phyloP scores from a whole-genome alignment of 2,329 filamentous ascomycete species.

The Ophiostoma angusticollis region DNA sequence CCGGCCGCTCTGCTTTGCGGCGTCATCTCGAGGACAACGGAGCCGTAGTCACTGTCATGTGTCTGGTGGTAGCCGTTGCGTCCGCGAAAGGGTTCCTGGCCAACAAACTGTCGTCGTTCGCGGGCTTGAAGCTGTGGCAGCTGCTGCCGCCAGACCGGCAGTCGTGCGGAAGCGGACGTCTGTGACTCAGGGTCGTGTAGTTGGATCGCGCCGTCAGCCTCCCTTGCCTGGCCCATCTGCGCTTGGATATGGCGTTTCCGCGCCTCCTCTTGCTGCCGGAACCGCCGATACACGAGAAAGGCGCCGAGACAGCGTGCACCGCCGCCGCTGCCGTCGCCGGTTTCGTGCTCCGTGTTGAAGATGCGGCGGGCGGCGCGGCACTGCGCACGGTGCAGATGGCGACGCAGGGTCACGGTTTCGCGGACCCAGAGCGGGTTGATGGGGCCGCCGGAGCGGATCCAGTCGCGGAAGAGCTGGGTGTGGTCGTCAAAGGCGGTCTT shows the following conservation, averaged over 20 bases:
- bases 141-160: conserved; percentile 16
- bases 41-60: background rate
- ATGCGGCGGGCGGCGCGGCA: conserved; percentile 45
- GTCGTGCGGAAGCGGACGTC: background rate
- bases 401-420: conserved; percentile 36
- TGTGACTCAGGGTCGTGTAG: background rate
- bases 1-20: background rate
- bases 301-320: conserved; percentile 42
- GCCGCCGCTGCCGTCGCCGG: conserved; percentile 14
- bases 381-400: conserved; percentile 43
- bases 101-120: conserved; percentile 4
- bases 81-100: conserved; percentile 11
- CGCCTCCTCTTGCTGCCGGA: conserved; percentile 28
- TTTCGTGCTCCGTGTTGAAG: conserved; percentile 36
- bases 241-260: conserved; percentile 1
- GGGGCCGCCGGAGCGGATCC: conserved; percentile 40
- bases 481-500: conserved; percentile 34
- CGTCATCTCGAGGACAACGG: conserved; percentile 10
- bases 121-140: conserved; percentile 12
- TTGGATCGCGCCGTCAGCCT: background rate
- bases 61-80: conserved; percentile 5
- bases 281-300: conserved; percentile 38
- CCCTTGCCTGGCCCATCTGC: background rate
- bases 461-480: conserved; percentile 38
- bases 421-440: conserved; percentile 43